Evolutionary conservation across 2,329 filamentous ascomycete species (phyloP), one percentile per base, ranked within the genome.

Genomic region (Colletotrichum theobromicola): DNA sequence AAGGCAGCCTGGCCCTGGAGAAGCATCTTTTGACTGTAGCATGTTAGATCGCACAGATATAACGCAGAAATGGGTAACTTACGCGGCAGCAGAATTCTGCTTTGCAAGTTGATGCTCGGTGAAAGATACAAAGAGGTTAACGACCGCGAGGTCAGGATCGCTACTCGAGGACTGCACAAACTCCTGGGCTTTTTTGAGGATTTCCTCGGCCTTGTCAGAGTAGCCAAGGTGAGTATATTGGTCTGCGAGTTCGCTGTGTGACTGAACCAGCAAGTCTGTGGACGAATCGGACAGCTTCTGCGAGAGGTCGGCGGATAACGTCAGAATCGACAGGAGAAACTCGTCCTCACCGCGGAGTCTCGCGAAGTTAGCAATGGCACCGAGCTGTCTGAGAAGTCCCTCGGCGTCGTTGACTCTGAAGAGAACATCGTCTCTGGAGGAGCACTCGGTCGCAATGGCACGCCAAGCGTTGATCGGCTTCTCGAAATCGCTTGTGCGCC

Each of bases 61-160:
- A 24, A 58, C 5, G 3, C 7, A 21, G 6, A 24, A 18, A 6
- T 8, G 28, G 24, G 21, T 6, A 13, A 84, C 83, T 79, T 80
- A 87, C 81, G 90, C 93, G 83, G 93, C 92, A 12, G 92, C 88
- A 18, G 90, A 84, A 64, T 92, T 91, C 12, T 93, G 93, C 15
- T 93, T 89, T 2, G 90, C 90, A 21, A 96, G 85, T 32, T 93
- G 87, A 81, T 95, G 95, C 81, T 98, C 94, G 1, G 94, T 92
- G 75, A 93, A 92, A 0, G 92, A 91, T 8, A 98, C 84, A 77
- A 95, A 90, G 81, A 93, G 93, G 18, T 83, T 83, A 12, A 87
- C 87, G 24, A 87, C 77, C 7, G 86, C 82, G 21, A 88, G 85
- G 15, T 81, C 81, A 4, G 85, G 83, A 4, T 83, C 64, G 6